phyloP scores from a whole-genome alignment of 306 rosid species.

The Quercus gilva region DNA sequence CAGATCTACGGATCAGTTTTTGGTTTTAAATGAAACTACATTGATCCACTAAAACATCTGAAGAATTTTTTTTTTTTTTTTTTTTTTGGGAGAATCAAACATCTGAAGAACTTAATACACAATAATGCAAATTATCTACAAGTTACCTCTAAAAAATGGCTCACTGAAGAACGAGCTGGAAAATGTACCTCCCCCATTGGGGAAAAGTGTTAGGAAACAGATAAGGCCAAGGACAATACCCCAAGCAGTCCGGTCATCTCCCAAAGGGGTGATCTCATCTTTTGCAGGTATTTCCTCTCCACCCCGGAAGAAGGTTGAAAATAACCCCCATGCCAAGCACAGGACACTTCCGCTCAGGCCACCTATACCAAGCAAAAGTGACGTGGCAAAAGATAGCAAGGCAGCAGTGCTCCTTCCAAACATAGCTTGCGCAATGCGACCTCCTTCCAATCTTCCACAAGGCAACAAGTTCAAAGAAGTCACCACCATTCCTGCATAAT shows the following conservation, averaged over 20 bases:
- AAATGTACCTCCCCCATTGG: constrained; percentile 87
- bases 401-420: constrained; percentile 75
- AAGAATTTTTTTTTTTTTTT: too few relatives aligned
- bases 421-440: constrained; percentile 92
- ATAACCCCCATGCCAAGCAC: constrained; percentile 94
- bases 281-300: constrained; percentile 88
- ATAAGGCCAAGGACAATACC: constrained; percentile 78
- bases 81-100: too few relatives aligned
- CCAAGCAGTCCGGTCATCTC: constrained; percentile 77
- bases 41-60: not conserved
- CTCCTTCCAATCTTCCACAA: constrained; percentile 91
- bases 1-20: not conserved
- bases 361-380: constrained; percentile 76
- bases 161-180: constrained; percentile 59
- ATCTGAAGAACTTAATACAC: not conserved
- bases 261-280: constrained; percentile 80
- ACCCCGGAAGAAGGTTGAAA: constrained; percentile 85
- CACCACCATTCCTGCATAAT: constrained; percentile 89
- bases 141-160: constrained; percentile 76
- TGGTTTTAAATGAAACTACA: not conserved
- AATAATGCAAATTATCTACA: constrained; percentile 21
- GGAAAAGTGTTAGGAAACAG: constrained; percentile 86
- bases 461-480: constrained; percentile 88
- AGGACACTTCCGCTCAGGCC: constrained; percentile 92
- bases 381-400: constrained; percentile 69